Evolutionary conservation across 441 rosid genomes (phyloP), one percentile per base, ranked within the genome.

Genomic region (Adansonia grandidieri): DNA sequence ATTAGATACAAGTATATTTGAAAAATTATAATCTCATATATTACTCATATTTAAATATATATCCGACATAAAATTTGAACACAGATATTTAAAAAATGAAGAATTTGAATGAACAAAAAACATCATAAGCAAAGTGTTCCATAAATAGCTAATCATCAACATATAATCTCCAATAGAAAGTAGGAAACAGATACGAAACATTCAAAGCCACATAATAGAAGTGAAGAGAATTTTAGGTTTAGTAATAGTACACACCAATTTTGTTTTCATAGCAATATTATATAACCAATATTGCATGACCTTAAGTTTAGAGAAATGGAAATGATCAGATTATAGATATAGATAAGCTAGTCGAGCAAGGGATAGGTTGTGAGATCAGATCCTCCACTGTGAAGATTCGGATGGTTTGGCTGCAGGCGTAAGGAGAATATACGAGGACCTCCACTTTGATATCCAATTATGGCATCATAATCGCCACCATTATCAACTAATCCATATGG

Each of bases 401-500:
- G 84, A 24, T 86, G 88, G 73, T 80, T 78, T 32, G 86, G 85
- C 58, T 88, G 86, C 71, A 56, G 78, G 40, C 80, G 79, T n/a
- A 86, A 78, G 0, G 89, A 85, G 62, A 80, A 84, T 10, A 83
- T 76, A 66, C 83, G 84, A 47, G 85, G 75, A 24, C 86, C 87
- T 65, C 82, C 83, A 17, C 79, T 81, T 15, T 82, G 86, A 70
- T 84, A 85, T 58, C 89, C 85, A 40, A 89, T 73, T 3, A 87
- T 70, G 17, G 87, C 72, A 56, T 85, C 87, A 17, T 88, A 86
- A 62, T 85, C 90, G 20, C 85, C 87, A 63, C 85, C 91, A 77
- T 86, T 80, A 65, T 88, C 91, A 53, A 87, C 88, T 66, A 88
- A 78, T 17, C 91, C 88, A 32, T 82, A 87, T 6, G 89, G 89